A percentile compares a stretch with the other conserved stretches of the same genome.
Conservation (phyloP, 2,329 filamentous ascomycete genomes). For the Epichloe sibirici region DNA sequence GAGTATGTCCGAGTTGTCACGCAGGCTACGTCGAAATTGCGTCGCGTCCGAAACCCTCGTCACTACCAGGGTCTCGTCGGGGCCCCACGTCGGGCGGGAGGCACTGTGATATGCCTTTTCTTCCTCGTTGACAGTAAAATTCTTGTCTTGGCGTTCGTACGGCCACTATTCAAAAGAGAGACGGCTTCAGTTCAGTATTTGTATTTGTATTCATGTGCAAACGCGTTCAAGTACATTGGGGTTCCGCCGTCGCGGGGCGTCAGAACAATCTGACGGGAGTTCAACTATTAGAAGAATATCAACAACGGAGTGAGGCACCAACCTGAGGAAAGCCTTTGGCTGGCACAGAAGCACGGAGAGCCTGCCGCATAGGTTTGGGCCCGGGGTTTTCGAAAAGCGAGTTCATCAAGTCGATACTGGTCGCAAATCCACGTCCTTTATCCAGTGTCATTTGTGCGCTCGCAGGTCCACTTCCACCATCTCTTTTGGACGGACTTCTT, state of each 20-base stretch:
- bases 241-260: neutral
- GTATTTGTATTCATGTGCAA: conserved; percentile 22
- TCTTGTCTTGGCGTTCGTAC: conserved; percentile 68
- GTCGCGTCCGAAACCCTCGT: conserved; percentile 25
- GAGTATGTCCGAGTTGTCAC: conserved; percentile 18
- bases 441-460: conserved; percentile 22
- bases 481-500: conserved; percentile 18
- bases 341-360: conserved; percentile 36
- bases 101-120: conserved; percentile 61
- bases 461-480: conserved; percentile 17
- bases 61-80: conserved; percentile 61
- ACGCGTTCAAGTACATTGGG: neutral
- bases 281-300: conserved; percentile 18
- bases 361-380: conserved; percentile 44
- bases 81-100: conserved; percentile 70
- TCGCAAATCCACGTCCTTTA: conserved; percentile 60
- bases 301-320: conserved; percentile 42
- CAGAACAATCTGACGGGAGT: conserved; percentile 13
- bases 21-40: conserved; percentile 19
- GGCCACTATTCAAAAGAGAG: conserved; percentile 54
- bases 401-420: conserved; percentile 92
- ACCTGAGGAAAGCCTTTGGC: conserved; percentile 74
- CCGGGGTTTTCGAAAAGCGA: conserved; percentile 72
- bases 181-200: conserved; percentile 17
- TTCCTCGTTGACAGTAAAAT: conserved; percentile 47